These are phyloP conservation scores for Poa annua DNA, from an alignment of 176 grass and related monocot species.

Conservation along the genomic window DNA sequence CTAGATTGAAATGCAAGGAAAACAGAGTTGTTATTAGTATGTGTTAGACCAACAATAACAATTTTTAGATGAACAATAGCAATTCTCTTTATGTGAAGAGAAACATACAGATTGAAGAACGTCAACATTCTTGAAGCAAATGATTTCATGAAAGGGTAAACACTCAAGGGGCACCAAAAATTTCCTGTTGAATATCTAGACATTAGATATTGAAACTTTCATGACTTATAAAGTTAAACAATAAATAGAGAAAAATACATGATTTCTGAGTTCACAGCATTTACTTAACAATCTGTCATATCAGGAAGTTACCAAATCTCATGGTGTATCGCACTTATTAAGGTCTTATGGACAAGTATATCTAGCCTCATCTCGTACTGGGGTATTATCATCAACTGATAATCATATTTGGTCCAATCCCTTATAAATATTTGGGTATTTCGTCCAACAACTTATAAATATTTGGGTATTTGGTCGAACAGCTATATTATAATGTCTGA, in stretches of 20 bases:
- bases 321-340: slow-evolving; percentile 20
- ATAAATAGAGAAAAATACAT: neutral
- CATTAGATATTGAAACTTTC: slow-evolving; percentile 24
- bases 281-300: neutral
- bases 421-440: neutral
- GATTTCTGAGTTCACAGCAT: neutral
- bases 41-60: neutral
- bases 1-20: slow-evolving; percentile 48
- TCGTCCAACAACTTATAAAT: neutral
- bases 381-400: neutral
- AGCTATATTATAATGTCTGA: neutral
- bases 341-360: neutral
- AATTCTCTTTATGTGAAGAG: slow-evolving; percentile 25
- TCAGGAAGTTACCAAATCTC: slow-evolving; percentile 14
- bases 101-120: slow-evolving; percentile 77
- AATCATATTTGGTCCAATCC: neutral
- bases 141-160: slow-evolving; percentile 82
- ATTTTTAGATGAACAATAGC: neutral
- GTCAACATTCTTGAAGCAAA: slow-evolving; percentile 90
- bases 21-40: slow-evolving; percentile 17
- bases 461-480: slow-evolving; percentile 1
- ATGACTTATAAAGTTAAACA: neutral
- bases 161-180: slow-evolving; percentile 68
- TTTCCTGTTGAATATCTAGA: slow-evolving; percentile 57
- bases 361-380: neutral